Percentiles rank a stretch among this genome's conserved stretches.
Conservation (phyloP, 306 rosid genomes). For the Chamaecrista fasciculata region DNA sequence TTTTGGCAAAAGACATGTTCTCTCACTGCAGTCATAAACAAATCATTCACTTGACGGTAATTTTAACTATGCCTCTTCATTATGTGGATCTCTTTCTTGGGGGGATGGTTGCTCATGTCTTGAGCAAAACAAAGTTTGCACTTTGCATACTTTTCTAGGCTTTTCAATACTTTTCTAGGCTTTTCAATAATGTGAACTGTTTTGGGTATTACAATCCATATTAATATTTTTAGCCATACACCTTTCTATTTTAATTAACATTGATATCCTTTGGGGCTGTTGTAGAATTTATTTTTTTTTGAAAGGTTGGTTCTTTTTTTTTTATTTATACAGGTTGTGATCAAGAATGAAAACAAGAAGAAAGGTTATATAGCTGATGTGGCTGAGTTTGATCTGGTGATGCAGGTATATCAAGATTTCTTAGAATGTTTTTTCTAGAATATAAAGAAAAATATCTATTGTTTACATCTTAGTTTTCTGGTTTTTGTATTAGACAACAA, state of each 20-base stretch:
- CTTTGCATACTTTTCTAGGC: neutral
- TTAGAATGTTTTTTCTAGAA: constrained; percentile 16
- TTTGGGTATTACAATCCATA: neutral
- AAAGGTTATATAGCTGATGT: constrained; percentile 59
- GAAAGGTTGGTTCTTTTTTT: constrained; percentile 28
- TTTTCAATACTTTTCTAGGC: too few species aligned
- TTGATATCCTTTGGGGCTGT: neutral
- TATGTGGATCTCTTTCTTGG: too few species aligned
- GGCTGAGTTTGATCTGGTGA: constrained; percentile 91
- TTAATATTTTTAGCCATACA: neutral
- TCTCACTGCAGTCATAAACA: too few species aligned
- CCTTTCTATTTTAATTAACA: neutral
- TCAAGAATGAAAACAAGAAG: constrained; percentile 51
- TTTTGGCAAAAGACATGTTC: too few species aligned
- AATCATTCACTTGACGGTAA: too few species aligned
- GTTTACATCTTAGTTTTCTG: constrained; percentile 22
- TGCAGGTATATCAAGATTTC: constrained; percentile 69
- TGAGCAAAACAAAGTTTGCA: neutral
- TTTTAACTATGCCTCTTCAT: too few species aligned
- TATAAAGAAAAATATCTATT: constrained; percentile 22
- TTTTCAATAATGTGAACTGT: neutral
- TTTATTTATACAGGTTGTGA: constrained; percentile 54
- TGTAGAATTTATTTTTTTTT: constrained; percentile 12
- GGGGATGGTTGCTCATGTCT: neutral
- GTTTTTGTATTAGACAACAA: constrained; percentile 59